These are phyloP conservation scores for Aspergillus texensis DNA, from an alignment of 2,329 filamentous ascomycete species.

Conservation along the genomic window DNA sequence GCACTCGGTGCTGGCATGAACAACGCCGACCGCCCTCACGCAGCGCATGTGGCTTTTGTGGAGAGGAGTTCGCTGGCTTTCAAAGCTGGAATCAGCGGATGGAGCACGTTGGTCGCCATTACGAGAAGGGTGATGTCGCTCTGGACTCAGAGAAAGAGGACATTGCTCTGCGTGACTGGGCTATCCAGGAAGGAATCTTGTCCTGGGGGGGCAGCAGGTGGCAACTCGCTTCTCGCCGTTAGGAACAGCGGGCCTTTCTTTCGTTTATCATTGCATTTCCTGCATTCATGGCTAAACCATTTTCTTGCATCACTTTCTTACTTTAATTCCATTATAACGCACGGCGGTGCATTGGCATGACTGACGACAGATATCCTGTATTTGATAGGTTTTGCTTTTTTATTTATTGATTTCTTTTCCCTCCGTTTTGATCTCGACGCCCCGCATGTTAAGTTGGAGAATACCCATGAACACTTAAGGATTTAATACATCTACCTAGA, in stretches of 20 bases:
- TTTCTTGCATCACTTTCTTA: background rate
- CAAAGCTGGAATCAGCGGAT: conserved; percentile 2
- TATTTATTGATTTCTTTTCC: background rate
- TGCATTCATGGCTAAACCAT: too few relatives aligned
- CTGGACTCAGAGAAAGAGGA: background rate
- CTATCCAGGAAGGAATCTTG: background rate
- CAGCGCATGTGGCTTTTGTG: conserved; percentile 67
- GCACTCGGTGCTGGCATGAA: conserved; percentile 60
- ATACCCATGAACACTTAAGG: background rate
- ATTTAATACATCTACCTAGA: background rate
- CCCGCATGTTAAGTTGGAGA: background rate
- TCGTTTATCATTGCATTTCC: background rate
- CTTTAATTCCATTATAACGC: background rate
- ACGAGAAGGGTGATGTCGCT: background rate
- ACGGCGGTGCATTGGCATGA: background rate
- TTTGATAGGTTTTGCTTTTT: background rate
- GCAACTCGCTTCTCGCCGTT: background rate
- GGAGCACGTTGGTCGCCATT: conserved; percentile 7
- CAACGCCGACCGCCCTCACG: conserved; percentile 64
- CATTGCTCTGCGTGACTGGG: conserved; percentile 1
- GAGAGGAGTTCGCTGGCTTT: background rate
- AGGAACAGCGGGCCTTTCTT: background rate
- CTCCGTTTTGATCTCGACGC: background rate
- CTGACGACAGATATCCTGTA: background rate
- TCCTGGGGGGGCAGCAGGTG: background rate